Base-by-base conservation (phyloP, 805 yeast genomes). In the Metschnikowia shivogae region DNA sequence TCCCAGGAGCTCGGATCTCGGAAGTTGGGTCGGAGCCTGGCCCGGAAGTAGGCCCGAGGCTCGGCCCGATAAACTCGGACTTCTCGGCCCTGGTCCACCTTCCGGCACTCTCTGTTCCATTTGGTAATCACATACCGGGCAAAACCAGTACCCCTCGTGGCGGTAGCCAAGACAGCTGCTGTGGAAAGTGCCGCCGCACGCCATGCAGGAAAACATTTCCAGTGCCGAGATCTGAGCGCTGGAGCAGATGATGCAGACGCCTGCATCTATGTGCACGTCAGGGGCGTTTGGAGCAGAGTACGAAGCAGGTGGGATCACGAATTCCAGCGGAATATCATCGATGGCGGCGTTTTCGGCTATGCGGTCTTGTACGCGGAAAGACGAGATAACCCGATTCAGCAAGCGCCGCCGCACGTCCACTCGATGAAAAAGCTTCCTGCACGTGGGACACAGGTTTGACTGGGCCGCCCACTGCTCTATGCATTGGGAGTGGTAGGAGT, bases 381-480 rank as follows among this genome's bases (percentile, higher is more conserved):
- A 36, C 17, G 39, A 14, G 37, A 49, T n/a, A 3, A 50, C 44
- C 10, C 17, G 29, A 5, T 37, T 34, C 9, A 57, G 53, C 7
- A 34, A 55, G 2, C 45, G 35, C 5, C 49, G 42, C n/a, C 57
- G 57, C 20, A 63, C 54, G 41, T 69, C 67, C 24, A 77, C 62
- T 22, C 61, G 48, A 38, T 70, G 59, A 55, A 71, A 80, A 36
- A 65, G 64, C 27, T 68, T 55, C 17, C 87, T 74, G 55, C 87
- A 81, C 5, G 81, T 75, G 2, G 87, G 87, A 55, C 86, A 81
- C 43, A 74, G 69, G 57, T 77, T 78, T 20, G 84, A 77, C 33
- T 76, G 70, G 32, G 67, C 60, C 17, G 76, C 61, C 90, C 90
- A 84, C 26, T 71, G 68, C 30, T 68, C 53, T 31, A 84, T 71